Percentiles rank a stretch among this genome's conserved stretches.
phyloP scores from a whole-genome alignment of 305 asterid species.

The Nicotiana rustica region DNA sequence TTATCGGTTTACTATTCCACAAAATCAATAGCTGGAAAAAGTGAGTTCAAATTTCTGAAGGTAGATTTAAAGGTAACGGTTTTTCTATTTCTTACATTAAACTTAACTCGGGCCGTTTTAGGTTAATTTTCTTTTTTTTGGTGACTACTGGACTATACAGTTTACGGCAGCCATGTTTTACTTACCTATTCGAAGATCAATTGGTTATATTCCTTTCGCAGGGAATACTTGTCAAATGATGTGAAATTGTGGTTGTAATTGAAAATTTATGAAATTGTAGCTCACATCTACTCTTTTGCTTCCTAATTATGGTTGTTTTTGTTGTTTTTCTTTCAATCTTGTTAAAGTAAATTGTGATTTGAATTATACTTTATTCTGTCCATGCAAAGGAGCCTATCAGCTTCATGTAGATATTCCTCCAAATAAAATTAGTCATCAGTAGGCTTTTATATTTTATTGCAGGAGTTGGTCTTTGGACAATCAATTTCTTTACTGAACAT shows the following conservation, averaged over 20 bases:
- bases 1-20: background rate
- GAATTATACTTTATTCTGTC: background rate
- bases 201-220: background rate
- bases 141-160: background rate
- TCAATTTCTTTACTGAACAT: background rate
- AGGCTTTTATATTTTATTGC: background rate
- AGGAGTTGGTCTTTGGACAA: conserved; percentile 1
- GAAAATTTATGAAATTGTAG: background rate
- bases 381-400: background rate
- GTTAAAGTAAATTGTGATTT: conserved; percentile 1
- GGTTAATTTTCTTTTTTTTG: background rate
- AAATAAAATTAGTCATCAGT: background rate
- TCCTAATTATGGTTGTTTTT: background rate
- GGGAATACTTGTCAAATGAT: background rate
- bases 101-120: too few species aligned
- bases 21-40: too few species aligned
- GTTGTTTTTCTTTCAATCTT: background rate
- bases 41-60: background rate
- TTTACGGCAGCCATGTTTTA: background rate
- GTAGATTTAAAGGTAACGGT: background rate
- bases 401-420: background rate
- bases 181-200: background rate
- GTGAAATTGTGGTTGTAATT: background rate
- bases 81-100: background rate
- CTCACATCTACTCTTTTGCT: background rate